phyloP scores from a whole-genome alignment of 2,329 filamentous ascomycete species.

The Ascochyta clinopodiicola region DNA sequence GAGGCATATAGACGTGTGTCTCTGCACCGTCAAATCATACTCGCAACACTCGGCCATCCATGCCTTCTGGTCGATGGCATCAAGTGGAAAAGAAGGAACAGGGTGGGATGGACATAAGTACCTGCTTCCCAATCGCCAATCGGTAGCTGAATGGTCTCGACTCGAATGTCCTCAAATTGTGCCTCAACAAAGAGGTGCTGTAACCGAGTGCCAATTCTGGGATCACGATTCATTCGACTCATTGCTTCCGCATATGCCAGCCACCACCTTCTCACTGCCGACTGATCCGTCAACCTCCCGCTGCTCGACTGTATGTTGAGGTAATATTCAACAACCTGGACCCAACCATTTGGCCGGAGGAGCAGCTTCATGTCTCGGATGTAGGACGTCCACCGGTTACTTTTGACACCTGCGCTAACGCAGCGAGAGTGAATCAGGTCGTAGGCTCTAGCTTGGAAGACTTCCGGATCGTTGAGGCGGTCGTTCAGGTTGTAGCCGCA shows the following conservation, averaged over 20 bases:
- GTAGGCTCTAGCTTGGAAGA: constrained; percentile 73
- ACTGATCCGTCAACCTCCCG: constrained; percentile 69
- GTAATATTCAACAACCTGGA: constrained; percentile 88
- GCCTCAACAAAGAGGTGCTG: constrained; percentile 38
- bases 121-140: constrained; percentile 49
- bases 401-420: constrained; percentile 74
- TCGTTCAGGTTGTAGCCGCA: constrained; percentile 50
- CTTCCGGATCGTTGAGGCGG: constrained; percentile 42
- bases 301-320: constrained; percentile 86
- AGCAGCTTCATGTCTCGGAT: constrained; percentile 76
- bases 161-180: constrained; percentile 40
- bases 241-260: constrained; percentile 44
- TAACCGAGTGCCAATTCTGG: constrained; percentile 42
- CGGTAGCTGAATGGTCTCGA: constrained; percentile 39
- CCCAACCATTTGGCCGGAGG: constrained; percentile 79
- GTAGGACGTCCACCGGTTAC: constrained; percentile 75
- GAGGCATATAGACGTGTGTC: too few relatives aligned
- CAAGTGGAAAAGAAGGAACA: neutral
- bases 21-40: neutral
- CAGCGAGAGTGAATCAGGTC: constrained; percentile 83
- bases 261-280: constrained; percentile 48
- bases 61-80: neutral
- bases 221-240: constrained; percentile 41
- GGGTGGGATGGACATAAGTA: constrained; percentile 15
- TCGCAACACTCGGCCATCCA: too few relatives aligned